Base-by-base conservation (phyloP, 192 early-diverging fungal species). In the Funneliformis mosseae region DNA sequence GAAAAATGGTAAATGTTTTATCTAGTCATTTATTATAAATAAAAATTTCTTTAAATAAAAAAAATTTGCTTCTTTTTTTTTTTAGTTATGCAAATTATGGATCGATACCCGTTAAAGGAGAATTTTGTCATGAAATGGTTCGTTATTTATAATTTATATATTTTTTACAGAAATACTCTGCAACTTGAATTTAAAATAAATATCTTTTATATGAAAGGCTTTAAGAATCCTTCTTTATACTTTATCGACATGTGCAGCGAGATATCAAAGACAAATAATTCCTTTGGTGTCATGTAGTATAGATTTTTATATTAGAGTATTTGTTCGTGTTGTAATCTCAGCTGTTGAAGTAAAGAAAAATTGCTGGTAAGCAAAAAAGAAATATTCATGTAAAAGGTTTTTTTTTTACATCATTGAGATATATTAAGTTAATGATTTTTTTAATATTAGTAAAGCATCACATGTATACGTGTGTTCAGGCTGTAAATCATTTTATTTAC, bases 251-350 rank as follows among this genome's bases (percentile, higher is more conserved):
- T 91, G 94, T 7, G 97, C 97, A 45, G 92, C 91, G 60, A 90
- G 93, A 61, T 96, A 98, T 83, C 90, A 86, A 73, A 91, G 95
- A 16, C 89, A 90, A 68, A 97, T 99, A 80, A 92, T 92, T 38
- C 97, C 97, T 14, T 85, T 99, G 75, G 86, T 96, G 8, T 95
- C 95, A 33, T 94, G 94, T 78, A 97, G 95, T 85, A 99, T 99
- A 42, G 98, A 99, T 84, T 99, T 97, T 81, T 99, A 99, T 83
- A 89, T 99, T 28, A 91, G 98, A 60, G 90, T 99, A 12, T 99
- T 99, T 88, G 95, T 99, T 43, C 91, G 95, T 18, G 95, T 99
- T 8, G 89, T 91, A 69, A 87, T 91, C 43, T 94, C 91, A 25
- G 86, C 96, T 1, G 79, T 87, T 27, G 77, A 92, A 81, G 91